Conservation (phyloP, 371 early-diverging fungal genomes). For the Synchytrium microbalum region DNA sequence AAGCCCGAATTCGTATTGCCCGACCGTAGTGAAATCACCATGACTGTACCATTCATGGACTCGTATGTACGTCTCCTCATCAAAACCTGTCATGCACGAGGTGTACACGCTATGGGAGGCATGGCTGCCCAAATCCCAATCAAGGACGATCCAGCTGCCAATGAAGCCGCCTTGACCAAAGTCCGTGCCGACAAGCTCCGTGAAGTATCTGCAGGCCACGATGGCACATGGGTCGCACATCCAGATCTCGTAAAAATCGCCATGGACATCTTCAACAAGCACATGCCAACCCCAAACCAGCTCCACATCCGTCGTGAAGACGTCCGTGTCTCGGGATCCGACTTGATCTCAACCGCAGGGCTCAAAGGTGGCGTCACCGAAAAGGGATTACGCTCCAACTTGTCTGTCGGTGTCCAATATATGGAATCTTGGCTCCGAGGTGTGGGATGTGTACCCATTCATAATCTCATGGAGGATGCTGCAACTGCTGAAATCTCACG, state of each 20-base stretch:
- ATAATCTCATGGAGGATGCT: slow-evolving; percentile 95
- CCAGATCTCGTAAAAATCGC: slow-evolving; percentile 89
- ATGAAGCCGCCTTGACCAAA: slow-evolving; percentile 85
- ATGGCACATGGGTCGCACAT: slow-evolving; percentile 97
- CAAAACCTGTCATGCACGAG: slow-evolving; percentile 93
- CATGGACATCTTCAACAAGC: slow-evolving; percentile 75
- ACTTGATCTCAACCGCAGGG: slow-evolving; percentile 76
- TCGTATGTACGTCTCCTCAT: slow-evolving; percentile 88
- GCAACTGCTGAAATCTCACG: slow-evolving; percentile 97
- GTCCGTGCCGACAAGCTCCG: slow-evolving; percentile 88
- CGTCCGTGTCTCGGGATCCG: slow-evolving; percentile 69
- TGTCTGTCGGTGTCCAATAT: slow-evolving; percentile 83
- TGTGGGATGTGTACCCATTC: slow-evolving; percentile 92
- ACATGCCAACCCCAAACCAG: slow-evolving; percentile 96
- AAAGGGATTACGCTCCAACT: slow-evolving; percentile 80
- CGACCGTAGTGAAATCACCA: slow-evolving; percentile 79
- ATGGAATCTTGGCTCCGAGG: slow-evolving; percentile 96
- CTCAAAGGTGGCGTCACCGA: slow-evolving; percentile 74
- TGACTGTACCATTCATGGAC: slow-evolving; percentile 95
- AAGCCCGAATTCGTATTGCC: slow-evolving; percentile 78
- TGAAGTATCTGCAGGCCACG: slow-evolving; percentile 85
- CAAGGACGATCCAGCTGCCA: slow-evolving; percentile 78
- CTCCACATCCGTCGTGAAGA: slow-evolving; percentile 84
- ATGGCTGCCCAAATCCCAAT: slow-evolving; percentile 98
- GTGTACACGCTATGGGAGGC: slow-evolving; percentile 97